Base-by-base conservation (phyloP, 768 basidiomycete species). In the Suillus ampliporus region DNA sequence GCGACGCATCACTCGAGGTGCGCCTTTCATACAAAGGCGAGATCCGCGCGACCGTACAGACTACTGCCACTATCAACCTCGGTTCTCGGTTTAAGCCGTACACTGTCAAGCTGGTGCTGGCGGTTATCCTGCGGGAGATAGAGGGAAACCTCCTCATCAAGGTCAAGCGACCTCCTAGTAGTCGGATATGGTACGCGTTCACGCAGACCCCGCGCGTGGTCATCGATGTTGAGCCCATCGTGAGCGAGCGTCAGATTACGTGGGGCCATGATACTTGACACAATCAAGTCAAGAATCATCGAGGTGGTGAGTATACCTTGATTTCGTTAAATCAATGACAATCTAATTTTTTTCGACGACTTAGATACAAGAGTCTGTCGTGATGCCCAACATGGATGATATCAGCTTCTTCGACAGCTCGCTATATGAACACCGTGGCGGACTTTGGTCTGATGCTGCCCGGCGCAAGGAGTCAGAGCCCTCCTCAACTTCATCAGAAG, bases 351-450 rank as follows among this genome's bases (percentile, higher is more conserved):
- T 34, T 35, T 4, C 15, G 28, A 51, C 21, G 35, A 44, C 35
- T 15, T 69, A 99, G 96, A 92, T 99, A 61, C 84, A 87, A 68
- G 97, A 99, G 68, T 95, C 95, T 0, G 86, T 99, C 21, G 97
- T 99, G 21, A 78, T 96, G 73, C 97, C 97, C 6, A 94, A 97
- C 77, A 97, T 98, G 95, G 97, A 99, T 74, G 97, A 99, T 70
- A 91, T 99, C 63, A 83, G 95, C 14, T 98, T 95, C 83, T 99
- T 97, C 73, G 91, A 97, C 74, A 96, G 91, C 40, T 70, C 70
- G 4, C 68, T 72, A 3, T 89, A 84, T 68, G 68, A 71, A 57
- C 88, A 84, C 61, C 88, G 97, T 41, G 97, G 96, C 50, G 97
- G 96, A 8, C 91, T 99, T 66, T 99, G 91, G 85, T 82, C 86